Base-by-base conservation (phyloP, 169 alveolate genomes). In the Amoebophrya sp. region DNA sequence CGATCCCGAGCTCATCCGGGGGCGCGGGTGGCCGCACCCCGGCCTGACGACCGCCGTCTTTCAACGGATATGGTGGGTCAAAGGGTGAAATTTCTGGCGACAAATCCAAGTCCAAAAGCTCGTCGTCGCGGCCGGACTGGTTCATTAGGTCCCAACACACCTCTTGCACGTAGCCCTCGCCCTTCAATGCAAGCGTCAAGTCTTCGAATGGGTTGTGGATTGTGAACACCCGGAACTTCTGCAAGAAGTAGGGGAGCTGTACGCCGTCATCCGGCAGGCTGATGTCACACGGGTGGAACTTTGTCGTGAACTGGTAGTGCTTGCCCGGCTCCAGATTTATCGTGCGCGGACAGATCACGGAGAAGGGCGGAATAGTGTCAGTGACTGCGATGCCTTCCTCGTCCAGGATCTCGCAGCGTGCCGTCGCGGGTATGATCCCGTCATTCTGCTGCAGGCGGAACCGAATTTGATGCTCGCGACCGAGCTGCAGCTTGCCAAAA, bases 401-500 rank as follows among this genome's bases (percentile, higher is more conserved):
- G 47, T 90, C 88, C 83, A 66, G 83, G 32, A 66, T 32, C 55
- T 92, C 94, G 77, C 91, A 90, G 0, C 95, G 93, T 0, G 94
- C 95, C 7, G 95, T 95, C n/a, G 97, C 96, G 7, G 97, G 95
- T 38, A 96, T 94, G 23, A 96, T 96, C 55, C 98, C 96, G 92
- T 95, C 95, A 93, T 97, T 97, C n/a, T n/a, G n/a, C 90, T 93
- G 94, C 47, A 97, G 89, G 1, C 92, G 92, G 91, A 97, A 96
- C 18, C 93, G 93, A 23, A 95, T 94, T 47, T 93, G 40, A 77
- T 96, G 96, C 89, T 95, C 94, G 55, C 94, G 91, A 77, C 96
- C 96, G 3, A 96, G 96, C 35, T 97, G 95, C 83, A 97, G 96
- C 90, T 96, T 98, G 66, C 98, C 98, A 83, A 98, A 95, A 92